A percentile compares a stretch with the other conserved stretches of the same genome.
phyloP scores from a whole-genome alignment of 352 stramenopile species.

The Aphanomyces astaci region DNA sequence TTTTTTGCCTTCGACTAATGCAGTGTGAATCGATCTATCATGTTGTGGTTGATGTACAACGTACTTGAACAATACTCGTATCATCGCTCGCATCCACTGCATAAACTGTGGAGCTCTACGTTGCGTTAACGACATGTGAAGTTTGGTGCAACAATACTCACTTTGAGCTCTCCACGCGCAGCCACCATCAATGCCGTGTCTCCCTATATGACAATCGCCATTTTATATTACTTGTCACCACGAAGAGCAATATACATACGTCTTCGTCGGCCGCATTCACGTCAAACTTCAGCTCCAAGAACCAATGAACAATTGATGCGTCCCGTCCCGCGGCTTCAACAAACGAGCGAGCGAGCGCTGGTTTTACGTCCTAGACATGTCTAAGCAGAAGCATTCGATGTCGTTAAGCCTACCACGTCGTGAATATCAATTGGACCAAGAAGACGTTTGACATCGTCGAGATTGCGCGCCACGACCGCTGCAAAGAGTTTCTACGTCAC shows the following conservation, averaged over 20 bases:
- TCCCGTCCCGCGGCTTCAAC: not conserved
- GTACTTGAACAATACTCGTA: not conserved
- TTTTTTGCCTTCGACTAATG: not conserved
- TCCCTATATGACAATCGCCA: too few species aligned
- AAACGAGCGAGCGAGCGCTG: not conserved
- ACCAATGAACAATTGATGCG: not conserved
- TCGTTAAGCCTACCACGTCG: not conserved
- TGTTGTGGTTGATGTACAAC: too few species aligned
- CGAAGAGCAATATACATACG: not conserved
- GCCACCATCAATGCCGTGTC: constrained; percentile 3
- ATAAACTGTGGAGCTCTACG: too few species aligned
- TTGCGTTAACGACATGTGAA: too few species aligned
- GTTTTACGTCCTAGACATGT: not conserved
- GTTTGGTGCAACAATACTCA: not conserved
- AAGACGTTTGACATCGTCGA: constrained; percentile 2
- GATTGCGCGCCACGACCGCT: not conserved
- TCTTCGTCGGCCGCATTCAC: constrained; percentile 10
- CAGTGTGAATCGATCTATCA: too few species aligned
- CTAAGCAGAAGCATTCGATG: too few species aligned
- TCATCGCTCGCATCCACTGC: not conserved
- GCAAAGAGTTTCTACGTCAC: not conserved
- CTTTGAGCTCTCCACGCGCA: not conserved
- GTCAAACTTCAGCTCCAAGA: constrained; percentile 2
- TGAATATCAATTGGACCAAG: not conserved
- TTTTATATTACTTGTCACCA: not conserved